Percentiles rank a stretch among this genome's conserved stretches.
Evolutionary conservation across 1,284 basidiomycete genomes (phyloP).

Genomic region (Earliella scabrosa): DNA sequence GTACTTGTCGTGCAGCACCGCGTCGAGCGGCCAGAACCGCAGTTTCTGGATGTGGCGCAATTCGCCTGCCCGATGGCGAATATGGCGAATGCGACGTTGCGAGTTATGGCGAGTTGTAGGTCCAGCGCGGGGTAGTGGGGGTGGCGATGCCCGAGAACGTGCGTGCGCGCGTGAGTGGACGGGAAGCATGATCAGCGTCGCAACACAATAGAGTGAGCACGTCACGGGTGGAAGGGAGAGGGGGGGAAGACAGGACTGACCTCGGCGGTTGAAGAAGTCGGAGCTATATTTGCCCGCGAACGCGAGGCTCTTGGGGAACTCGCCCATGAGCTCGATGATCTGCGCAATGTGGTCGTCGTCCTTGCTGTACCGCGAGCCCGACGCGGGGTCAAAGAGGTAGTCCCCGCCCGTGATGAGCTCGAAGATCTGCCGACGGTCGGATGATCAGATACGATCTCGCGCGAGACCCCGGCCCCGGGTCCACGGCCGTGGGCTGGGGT

Average conservation of each 20-base stretch:
- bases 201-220: too few relatives aligned
- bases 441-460: slow-evolving; percentile 15
- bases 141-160: too few relatives aligned
- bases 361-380: slow-evolving; percentile 82
- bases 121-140: too few relatives aligned
- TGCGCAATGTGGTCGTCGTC: slow-evolving; percentile 99
- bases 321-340: slow-evolving; percentile 96
- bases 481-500: not conserved
- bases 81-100: too few relatives aligned
- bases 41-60: slow-evolving; percentile 94
- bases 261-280: slow-evolving; percentile 96
- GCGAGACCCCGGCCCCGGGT: not conserved
- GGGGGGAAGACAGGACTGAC: slow-evolving; percentile 45
- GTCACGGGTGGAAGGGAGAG: not conserved
- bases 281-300: slow-evolving; percentile 93
- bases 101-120: slow-evolving; percentile 1
- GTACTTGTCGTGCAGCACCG: slow-evolving; percentile 96
- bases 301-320: slow-evolving; percentile 84
- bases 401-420: slow-evolving; percentile 91
- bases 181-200: too few relatives aligned
- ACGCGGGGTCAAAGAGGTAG: slow-evolving; percentile 87
- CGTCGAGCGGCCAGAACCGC: slow-evolving; percentile 91
- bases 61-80: slow-evolving; percentile 65
- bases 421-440: slow-evolving; percentile 67
- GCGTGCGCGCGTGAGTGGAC: too few relatives aligned